Base-by-base conservation (phyloP, 2,329 filamentous ascomycete genomes). In the Cadophora sp. region DNA sequence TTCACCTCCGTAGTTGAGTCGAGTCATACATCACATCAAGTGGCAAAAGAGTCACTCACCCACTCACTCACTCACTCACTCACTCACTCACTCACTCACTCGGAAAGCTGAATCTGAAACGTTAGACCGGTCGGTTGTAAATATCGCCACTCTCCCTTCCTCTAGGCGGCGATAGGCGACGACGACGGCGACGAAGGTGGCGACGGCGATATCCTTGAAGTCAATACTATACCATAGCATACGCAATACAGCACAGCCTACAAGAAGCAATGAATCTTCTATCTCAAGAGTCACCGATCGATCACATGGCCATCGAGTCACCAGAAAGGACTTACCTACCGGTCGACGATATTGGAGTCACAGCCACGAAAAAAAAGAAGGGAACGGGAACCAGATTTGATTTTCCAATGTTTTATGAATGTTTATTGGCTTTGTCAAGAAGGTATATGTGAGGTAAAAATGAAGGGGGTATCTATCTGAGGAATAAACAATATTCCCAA, bases 401-500 rank as follows among this genome's bases (percentile, higher is more conserved):
- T 55, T 55, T 31, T 55, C 50, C 51, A 55, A 55, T 55, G 51
- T 55, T 55, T 55, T 55, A 55, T 55, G 51, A 55, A 31, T 31
- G 16, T 55, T 55, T 55, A 55, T 55, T 55, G 51, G 51, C 51
- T 55, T 55, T 55, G 22, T 22, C 12, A 16, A 14, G 51, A 55
- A 55, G 19, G 51, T 55, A 55, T 31, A n/a, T 48, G 7, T 22
- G 27, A 55, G 51, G 51, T 31, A 19, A 53, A 43, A 16, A 16
- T 16, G 19, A 16, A 55, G 14, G 51, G 51, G 51, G 51, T 55
- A 55, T 55, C 51, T 55, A 55, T 55, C 51, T 29, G 51, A 55
- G 26, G 51, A 48, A 24, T 6, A 31, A 31, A 8, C 27, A 55
- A 48, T 43, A 43, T 43, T 53, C 26, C 50, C 46, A 50, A 53